Conservation (phyloP, 768 basidiomycete genomes). For the Hemileccinum rubropunctum region DNA sequence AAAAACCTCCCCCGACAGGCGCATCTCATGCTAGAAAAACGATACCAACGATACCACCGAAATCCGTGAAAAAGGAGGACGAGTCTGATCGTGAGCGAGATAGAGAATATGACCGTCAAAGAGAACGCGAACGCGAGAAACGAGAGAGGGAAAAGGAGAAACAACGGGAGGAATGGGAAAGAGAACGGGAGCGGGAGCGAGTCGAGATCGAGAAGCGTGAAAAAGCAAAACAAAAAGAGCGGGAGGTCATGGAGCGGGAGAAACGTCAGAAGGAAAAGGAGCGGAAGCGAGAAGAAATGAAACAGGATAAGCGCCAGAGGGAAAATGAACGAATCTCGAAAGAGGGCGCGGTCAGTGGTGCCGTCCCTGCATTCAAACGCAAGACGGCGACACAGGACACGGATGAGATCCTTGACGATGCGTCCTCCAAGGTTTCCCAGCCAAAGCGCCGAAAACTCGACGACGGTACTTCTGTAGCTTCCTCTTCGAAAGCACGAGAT, state of each 20-base stretch:
- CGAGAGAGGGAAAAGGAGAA: constrained; percentile 21
- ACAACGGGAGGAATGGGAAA: constrained; percentile 21
- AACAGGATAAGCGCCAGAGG: constrained; percentile 19
- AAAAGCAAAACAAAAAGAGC: constrained; percentile 18
- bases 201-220: constrained; percentile 21
- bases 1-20: constrained; percentile 30
- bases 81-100: constrained; percentile 29
- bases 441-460: constrained; percentile 47
- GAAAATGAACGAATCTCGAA: constrained; percentile 25
- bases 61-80: constrained; percentile 23
- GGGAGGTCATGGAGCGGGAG: constrained; percentile 23
- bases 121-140: constrained; percentile 25
- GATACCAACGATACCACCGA: constrained; percentile 22
- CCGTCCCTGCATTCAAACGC: constrained; percentile 34
- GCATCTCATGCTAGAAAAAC: constrained; percentile 29
- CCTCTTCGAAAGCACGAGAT: constrained; percentile 23
- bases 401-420: constrained; percentile 30
- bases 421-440: constrained; percentile 10
- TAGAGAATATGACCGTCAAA: constrained; percentile 22
- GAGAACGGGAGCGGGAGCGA: constrained; percentile 16
- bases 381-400: constrained; percentile 34
- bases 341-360: constrained; percentile 15
- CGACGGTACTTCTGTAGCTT: constrained; percentile 21
- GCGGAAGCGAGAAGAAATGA: constrained; percentile 21
- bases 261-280: constrained; percentile 26